These are phyloP conservation scores for Penicillium turbatum DNA, from an alignment of 495 filamentous ascomycete genomes.

Conservation along the genomic window DNA sequence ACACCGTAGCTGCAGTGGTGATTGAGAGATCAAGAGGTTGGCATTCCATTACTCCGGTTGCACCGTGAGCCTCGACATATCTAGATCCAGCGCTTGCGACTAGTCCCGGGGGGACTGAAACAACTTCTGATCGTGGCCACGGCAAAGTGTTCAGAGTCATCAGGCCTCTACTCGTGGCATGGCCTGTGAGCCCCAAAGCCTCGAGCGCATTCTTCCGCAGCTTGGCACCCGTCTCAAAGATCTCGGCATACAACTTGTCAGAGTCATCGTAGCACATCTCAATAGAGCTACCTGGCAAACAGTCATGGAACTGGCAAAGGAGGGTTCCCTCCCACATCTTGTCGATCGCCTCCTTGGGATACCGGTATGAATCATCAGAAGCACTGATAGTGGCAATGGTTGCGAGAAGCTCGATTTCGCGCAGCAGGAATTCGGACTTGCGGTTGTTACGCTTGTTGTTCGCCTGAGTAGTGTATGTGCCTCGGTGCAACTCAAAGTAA, in stretches of 20 bases:
- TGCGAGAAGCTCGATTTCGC: conserved; percentile 84
- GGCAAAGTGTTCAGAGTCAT: conserved; percentile 75
- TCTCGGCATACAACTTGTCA: conserved; percentile 73
- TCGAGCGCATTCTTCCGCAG: conserved; percentile 65
- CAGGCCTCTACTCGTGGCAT: conserved; percentile 30
- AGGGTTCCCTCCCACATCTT: conserved; percentile 86
- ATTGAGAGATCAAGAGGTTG: conserved; percentile 43
- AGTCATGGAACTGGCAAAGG: conserved; percentile 96
- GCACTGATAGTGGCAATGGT: conserved; percentile 73
- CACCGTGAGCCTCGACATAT: conserved; percentile 46
- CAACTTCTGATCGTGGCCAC: conserved; percentile 72
- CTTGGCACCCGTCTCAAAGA: conserved; percentile 72
- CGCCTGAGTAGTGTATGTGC: conserved; percentile 94
- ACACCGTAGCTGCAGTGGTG: conserved; percentile 53
- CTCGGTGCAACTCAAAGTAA: conserved; percentile 94
- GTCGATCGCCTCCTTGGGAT: conserved; percentile 88
- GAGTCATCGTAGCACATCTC: conserved; percentile 97
- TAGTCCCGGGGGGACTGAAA: conserved; percentile 49
- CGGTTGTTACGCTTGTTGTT: conserved; percentile 96
- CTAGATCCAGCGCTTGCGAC: conserved; percentile 28
- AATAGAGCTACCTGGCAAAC: conserved; percentile 89
- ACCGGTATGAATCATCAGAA: conserved; percentile 59
- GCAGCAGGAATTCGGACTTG: conserved; percentile 74
- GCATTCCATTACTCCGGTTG: conserved; percentile 47
- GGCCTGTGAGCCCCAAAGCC: conserved; percentile 56